A percentile compares a stretch with the other conserved stretches of the same genome.
Evolutionary conservation across 164 flowering plant genomes (phyloP).

Genomic region (Liquidambar formosana): DNA sequence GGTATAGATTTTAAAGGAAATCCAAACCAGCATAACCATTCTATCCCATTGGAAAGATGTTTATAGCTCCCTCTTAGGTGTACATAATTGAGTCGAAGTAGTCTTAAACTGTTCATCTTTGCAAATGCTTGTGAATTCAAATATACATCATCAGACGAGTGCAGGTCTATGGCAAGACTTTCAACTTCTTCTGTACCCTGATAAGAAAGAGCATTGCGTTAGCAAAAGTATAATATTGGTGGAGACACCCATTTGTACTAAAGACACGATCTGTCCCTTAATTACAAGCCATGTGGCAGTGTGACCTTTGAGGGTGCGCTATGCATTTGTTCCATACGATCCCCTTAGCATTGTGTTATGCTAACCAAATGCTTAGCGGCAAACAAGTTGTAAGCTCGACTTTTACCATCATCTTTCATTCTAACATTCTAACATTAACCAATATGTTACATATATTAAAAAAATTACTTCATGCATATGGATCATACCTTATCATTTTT

Average conservation of each 20-base stretch:
- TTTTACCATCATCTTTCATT: neutral
- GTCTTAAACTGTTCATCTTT: conserved; percentile 15
- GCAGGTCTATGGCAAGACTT: neutral
- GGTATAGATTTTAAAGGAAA: conserved; percentile 19
- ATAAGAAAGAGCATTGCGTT: neutral
- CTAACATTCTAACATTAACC: no score
- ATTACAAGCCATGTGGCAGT: no score
- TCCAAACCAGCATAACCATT: conserved; percentile 19
- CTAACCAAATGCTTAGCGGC: no score
- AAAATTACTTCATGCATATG: neutral
- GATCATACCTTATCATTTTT: conserved; percentile 4
- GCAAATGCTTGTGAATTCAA: conserved; percentile 8
- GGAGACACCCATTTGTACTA: no score
- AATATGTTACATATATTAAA: neutral
- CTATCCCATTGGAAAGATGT: conserved; percentile 9
- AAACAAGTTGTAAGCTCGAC: no score
- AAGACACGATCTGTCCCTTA: no score
- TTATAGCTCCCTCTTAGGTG: neutral
- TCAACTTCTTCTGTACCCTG: conserved; percentile 13
- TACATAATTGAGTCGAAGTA: conserved; percentile 14
- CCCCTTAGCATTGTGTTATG: no score
- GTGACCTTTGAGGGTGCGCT: no score
- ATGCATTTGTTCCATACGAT: no score
- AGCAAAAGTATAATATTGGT: neutral
- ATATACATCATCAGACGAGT: neutral